phyloP scores from a whole-genome alignment of 202 grass and related monocot species.

The Zizania palustris region DNA sequence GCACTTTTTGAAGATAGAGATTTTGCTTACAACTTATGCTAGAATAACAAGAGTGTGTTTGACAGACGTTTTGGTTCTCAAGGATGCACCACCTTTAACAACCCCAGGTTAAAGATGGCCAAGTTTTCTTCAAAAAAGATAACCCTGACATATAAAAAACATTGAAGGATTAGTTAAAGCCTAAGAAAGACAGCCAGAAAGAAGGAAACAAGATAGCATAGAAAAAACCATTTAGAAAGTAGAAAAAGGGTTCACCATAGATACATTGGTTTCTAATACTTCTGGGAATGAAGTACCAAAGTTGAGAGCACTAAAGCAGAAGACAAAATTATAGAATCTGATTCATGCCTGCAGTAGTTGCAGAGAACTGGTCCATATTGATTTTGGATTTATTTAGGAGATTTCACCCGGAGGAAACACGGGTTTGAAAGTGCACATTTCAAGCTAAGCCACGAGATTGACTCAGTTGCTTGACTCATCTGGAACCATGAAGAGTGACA shows the following conservation, averaged over 20 bases:
- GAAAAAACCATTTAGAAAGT: conserved; percentile 37
- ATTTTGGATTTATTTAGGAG: conserved; percentile 99
- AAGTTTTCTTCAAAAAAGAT: conserved; percentile 44
- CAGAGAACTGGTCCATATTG: conserved; percentile 68
- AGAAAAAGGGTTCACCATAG: neutral
- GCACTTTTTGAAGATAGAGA: conserved; percentile 17
- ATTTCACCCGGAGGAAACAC: conserved; percentile 96
- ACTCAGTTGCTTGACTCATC: conserved; percentile 98
- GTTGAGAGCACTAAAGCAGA: conserved; percentile 43
- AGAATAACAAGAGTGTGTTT: neutral
- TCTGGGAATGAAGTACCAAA: conserved; percentile 42
- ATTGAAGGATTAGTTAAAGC: neutral
- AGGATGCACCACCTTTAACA: conserved; percentile 57
- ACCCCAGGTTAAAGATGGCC: conserved; percentile 50
- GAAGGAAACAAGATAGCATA: conserved; percentile 27
- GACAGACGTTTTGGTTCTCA: conserved; percentile 36
- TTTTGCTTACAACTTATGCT: neutral
- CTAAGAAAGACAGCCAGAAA: conserved; percentile 1
- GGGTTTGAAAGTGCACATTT: conserved; percentile 99
- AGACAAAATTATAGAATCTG: conserved; percentile 36
- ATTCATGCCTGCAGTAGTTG: neutral
- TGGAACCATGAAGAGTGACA: conserved; percentile 97
- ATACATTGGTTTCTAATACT: conserved; percentile 45
- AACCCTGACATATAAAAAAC: conserved; percentile 45
- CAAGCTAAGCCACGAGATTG: conserved; percentile 99